Evolutionary conservation across 176 grass and related monocot genomes (phyloP).

Genomic region (Zoysia pacifica): DNA sequence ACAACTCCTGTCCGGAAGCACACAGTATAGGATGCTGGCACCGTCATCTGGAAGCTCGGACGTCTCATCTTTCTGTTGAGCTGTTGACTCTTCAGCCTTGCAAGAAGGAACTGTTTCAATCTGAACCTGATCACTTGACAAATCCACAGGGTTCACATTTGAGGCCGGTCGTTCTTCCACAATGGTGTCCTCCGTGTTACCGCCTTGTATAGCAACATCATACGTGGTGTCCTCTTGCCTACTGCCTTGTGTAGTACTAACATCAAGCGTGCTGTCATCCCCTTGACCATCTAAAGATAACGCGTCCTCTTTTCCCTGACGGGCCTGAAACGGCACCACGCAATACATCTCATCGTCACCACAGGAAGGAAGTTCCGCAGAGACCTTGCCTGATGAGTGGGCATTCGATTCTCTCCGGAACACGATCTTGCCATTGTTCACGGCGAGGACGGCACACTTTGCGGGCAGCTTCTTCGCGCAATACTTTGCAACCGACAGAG

Average conservation of each 20-base stretch:
- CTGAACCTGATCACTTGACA: constrained; percentile 2
- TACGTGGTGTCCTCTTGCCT: neutral
- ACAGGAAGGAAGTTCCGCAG: constrained; percentile 30
- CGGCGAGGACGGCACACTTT: constrained; percentile 68
- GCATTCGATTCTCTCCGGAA: constrained; percentile 60
- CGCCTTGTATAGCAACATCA: neutral
- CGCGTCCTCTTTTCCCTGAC: constrained; percentile 21
- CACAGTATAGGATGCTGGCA: constrained; percentile 55
- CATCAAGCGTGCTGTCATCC: constrained; percentile 23
- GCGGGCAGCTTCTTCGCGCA: constrained; percentile 77
- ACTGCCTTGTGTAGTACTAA: neutral
- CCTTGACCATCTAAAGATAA: constrained; percentile 15
- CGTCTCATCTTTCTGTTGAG: constrained; percentile 13
- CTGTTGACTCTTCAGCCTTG: constrained; percentile 2
- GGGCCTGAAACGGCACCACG: constrained; percentile 41
- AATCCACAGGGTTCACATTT: neutral
- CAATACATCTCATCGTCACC: constrained; percentile 56
- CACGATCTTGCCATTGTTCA: constrained; percentile 89
- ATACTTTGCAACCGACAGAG: constrained; percentile 71
- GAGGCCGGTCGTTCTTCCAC: constrained; percentile 13
- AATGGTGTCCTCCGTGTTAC: neutral
- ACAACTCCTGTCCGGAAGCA: constrained; percentile 37
- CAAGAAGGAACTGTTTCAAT: constrained; percentile 8
- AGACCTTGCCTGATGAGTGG: constrained; percentile 53
- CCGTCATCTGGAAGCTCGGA: constrained; percentile 41